Conservation (phyloP, 2,329 filamentous ascomycete species). For the Aspergillus terreus region DNA sequence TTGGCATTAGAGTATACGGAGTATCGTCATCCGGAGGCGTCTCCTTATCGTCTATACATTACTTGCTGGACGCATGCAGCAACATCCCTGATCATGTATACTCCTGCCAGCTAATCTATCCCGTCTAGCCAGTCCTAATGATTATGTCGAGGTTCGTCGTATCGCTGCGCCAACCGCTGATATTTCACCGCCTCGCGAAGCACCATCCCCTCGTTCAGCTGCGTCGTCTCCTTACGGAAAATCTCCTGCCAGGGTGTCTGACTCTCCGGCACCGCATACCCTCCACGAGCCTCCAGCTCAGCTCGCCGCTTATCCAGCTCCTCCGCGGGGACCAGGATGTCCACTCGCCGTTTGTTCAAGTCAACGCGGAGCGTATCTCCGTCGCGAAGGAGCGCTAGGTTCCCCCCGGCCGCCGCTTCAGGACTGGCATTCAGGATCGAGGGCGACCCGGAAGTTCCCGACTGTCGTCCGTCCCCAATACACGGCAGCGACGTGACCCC, state of each 20-base stretch:
- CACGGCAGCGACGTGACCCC: conserved; percentile 48
- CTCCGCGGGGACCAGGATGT: conserved; percentile 43
- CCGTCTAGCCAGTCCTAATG: conserved; percentile 27
- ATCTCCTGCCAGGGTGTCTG: conserved; percentile 53
- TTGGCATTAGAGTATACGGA: not conserved
- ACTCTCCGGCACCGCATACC: conserved; percentile 38
- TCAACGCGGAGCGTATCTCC: conserved; percentile 52
- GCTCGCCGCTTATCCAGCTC: conserved; percentile 41
- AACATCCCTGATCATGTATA: not conserved
- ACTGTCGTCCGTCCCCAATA: conserved; percentile 55
- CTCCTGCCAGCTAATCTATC: not conserved
- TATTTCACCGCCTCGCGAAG: conserved; percentile 45
- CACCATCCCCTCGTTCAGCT: conserved; percentile 48
- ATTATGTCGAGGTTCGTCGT: conserved; percentile 43
- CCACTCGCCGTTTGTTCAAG: conserved; percentile 46
- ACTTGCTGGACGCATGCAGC: not conserved
- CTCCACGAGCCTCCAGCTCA: conserved; percentile 35
- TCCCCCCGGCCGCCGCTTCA: conserved; percentile 53
- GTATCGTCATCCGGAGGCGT: not conserved
- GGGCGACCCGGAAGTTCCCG: conserved; percentile 53
- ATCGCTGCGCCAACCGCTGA: conserved; percentile 44
- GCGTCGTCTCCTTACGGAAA: conserved; percentile 45
- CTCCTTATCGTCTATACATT: too few relatives aligned
- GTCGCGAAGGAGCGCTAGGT: conserved; percentile 49
- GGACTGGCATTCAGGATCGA: conserved; percentile 56